Conservation (phyloP, 1,139 yeast species). For the Wickerhamomyces sp. region DNA sequence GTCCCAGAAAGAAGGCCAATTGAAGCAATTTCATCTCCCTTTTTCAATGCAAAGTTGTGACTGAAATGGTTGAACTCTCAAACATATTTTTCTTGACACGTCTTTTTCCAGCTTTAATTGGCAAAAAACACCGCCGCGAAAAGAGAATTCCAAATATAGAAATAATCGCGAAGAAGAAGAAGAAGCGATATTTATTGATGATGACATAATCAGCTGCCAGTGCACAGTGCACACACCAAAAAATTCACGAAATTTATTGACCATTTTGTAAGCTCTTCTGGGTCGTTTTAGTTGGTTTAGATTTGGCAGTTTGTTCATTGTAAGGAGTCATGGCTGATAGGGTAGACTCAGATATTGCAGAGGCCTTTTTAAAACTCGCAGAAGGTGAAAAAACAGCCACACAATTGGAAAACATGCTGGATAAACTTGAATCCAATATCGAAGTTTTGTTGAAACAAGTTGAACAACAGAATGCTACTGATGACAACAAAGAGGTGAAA, state of each 20-base stretch:
- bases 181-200: too few species aligned
- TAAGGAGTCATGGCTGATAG: background rate
- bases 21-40: constrained; percentile 9
- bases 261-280: background rate
- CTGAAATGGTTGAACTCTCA: too few species aligned
- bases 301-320: too few species aligned
- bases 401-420: constrained; percentile 51
- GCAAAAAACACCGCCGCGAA: background rate
- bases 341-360: constrained; percentile 32
- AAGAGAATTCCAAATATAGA: too few species aligned
- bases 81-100: background rate
- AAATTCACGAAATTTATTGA: background rate
- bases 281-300: background rate
- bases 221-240: too few species aligned
- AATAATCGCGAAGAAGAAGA: too few species aligned
- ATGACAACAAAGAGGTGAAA: background rate
- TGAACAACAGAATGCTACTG: constrained; percentile 2
- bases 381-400: constrained; percentile 56
- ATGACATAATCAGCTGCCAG: background rate
- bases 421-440: constrained; percentile 50
- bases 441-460: constrained; percentile 39
- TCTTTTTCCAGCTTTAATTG: background rate
- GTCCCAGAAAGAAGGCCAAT: background rate
- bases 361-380: constrained; percentile 43
- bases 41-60: too few species aligned